Percentiles rank a stretch among this genome's conserved stretches.
phyloP scores from a whole-genome alignment of 1,139 yeast species.

The Yamadazyma aaseri region DNA sequence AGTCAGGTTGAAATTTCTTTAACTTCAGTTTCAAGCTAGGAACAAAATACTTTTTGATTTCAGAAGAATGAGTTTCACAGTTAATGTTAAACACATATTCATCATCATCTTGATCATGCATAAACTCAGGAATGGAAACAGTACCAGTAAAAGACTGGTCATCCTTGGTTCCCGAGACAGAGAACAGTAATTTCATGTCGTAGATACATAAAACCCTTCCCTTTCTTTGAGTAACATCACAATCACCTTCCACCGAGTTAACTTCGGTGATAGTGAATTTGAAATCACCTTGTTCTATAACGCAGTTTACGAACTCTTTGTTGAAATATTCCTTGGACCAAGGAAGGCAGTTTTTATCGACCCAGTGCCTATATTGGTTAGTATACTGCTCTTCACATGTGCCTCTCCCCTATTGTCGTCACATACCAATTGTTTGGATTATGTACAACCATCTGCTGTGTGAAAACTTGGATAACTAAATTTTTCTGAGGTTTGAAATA shows the following conservation, averaged over 20 bases:
- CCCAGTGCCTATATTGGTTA: slow-evolving; percentile 68
- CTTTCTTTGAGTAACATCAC: slow-evolving; percentile 79
- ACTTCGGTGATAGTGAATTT: slow-evolving; percentile 37
- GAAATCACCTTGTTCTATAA: slow-evolving; percentile 32
- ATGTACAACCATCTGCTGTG: slow-evolving; percentile 63
- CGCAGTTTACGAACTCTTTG: slow-evolving; percentile 38
- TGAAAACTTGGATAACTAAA: not conserved
- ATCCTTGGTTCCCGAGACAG: slow-evolving; percentile 34
- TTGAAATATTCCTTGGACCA: slow-evolving; percentile 67
- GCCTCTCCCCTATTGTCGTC: not conserved
- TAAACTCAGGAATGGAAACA: slow-evolving; percentile 59
- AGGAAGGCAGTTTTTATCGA: slow-evolving; percentile 73
- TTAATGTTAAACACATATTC: slow-evolving; percentile 58
- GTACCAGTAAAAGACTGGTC: slow-evolving; percentile 34
- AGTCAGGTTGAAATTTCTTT: slow-evolving; percentile 58
- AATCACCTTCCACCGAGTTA: slow-evolving; percentile 62
- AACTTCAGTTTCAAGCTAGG: slow-evolving; percentile 52
- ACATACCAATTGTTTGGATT: slow-evolving; percentile 82
- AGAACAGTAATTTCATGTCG: slow-evolving; percentile 57
- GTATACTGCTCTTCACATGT: slow-evolving; percentile 11
- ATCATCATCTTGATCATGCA: slow-evolving; percentile 68
- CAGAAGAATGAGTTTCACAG: slow-evolving; percentile 34
- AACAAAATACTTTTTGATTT: slow-evolving; percentile 45
- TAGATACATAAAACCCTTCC: slow-evolving; percentile 75
- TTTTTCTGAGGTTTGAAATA: slow-evolving; percentile 1